A percentile compares a stretch with the other conserved stretches of the same genome.
These are phyloP conservation scores for Cryptosporidium meleagridis DNA, from an alignment of 169 alveolate genomes.

Conservation along the genomic window DNA sequence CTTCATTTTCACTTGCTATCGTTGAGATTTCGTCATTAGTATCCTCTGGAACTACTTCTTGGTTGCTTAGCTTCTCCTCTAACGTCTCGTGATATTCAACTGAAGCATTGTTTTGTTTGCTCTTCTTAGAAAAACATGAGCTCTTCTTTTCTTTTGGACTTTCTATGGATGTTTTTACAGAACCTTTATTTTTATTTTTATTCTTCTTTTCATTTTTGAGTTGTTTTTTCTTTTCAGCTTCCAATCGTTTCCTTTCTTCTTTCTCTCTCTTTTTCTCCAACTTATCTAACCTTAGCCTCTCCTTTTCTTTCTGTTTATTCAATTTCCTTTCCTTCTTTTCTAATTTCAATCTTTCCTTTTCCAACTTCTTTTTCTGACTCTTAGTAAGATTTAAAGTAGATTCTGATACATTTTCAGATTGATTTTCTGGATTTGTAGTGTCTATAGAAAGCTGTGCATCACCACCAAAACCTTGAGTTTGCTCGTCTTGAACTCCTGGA, in stretches of 20 bases:
- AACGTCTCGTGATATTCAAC: not conserved
- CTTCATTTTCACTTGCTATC: constrained; percentile 7
- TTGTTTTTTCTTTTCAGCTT: not conserved
- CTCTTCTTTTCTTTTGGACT: not conserved
- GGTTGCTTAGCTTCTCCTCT: not conserved
- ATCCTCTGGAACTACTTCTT: constrained; percentile 3
- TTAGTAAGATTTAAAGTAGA: not conserved
- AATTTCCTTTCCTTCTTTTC: not conserved
- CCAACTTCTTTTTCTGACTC: not conserved
- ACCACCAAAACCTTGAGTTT: not conserved
- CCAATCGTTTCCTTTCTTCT: not conserved
- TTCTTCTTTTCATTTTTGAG: not conserved
- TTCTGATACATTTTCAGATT: not conserved
- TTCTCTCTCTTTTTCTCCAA: not conserved
- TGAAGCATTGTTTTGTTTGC: not conserved
- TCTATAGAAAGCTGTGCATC: not conserved
- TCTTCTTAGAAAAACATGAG: not conserved
- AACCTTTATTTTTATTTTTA: too few relatives aligned
- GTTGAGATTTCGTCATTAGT: not conserved
- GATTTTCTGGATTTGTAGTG: not conserved
- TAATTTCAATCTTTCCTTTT: not conserved
- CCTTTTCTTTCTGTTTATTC: not conserved
- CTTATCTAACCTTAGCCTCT: not conserved
- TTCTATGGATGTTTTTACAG: too few relatives aligned
- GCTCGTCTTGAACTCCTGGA: not conserved